Base-by-base conservation (phyloP, 768 basidiomycete genomes). In the Phylloporus arenicola region DNA sequence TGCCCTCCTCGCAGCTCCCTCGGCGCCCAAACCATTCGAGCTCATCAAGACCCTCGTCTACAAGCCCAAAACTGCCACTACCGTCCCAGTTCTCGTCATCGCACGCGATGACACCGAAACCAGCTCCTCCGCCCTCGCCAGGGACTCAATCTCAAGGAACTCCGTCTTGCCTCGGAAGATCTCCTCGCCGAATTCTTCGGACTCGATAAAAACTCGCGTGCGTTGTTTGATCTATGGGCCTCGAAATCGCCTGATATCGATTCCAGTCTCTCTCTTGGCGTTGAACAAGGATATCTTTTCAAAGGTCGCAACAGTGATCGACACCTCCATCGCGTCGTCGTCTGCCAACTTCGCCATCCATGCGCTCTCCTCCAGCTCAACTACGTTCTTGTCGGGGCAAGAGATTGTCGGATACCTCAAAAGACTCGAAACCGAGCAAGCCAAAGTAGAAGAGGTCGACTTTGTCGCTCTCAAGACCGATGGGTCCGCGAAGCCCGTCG, bases 11-110 rank as follows among this genome's bases (percentile, higher is more conserved):
- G 73, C 78, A 7, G 66, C 69, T 45, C 57, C 76, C 37, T 70
- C 75, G 12, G 70, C 76, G 19, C 83, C 85, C 2, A 71, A 70
- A 42, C 72, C 74, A 14, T 88, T 85, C 62, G 81, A 88, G 65
- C 75, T 90, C 59, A 78, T 88, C 65, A 93, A 92, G 68, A 88
- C 87, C 43, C 84, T 94, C 58, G 85, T 95, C 48, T 95, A 91
- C 83, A 96, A 97, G 66, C 93, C 93, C 17, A 96, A 96, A 68
- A 79, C 81, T 0, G 89, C 88, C 8, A 81, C 78, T 24, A 24
- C 22, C 3, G 22, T 24, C 22, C 93, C 92, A 8, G 83, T 97
- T 50, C 77, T 97, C 56, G 84, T 94, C 52, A 79, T 97, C 66
- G 89, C 90, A 10, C 76, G 82, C 60, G 92, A 95, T 62, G 75